Percentiles rank a stretch among this genome's conserved stretches.
These are phyloP conservation scores for Coemansia sp. DNA, from an alignment of 192 early-diverging fungal species.

Conservation along the genomic window DNA sequence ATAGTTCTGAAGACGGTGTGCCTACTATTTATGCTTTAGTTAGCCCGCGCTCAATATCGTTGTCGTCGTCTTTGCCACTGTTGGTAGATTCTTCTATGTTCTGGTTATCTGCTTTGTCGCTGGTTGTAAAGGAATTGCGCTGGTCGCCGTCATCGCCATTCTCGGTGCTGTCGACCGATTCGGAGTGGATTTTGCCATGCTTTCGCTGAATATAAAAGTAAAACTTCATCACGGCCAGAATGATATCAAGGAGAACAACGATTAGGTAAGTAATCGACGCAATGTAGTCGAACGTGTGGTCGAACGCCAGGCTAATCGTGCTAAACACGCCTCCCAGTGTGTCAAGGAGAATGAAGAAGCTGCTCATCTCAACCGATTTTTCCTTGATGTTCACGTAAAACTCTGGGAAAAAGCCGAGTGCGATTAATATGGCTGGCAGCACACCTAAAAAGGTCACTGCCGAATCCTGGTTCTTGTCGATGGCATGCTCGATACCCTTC, in stretches of 20 bases:
- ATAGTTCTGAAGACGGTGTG: no score
- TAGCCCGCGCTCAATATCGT: background rate
- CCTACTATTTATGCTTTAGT: background rate
- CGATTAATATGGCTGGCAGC: constrained; percentile 47
- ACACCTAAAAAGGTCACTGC: constrained; percentile 42
- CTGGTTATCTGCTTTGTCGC: background rate
- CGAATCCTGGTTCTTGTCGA: constrained; percentile 17
- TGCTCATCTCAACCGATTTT: constrained; percentile 50
- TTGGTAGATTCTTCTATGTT: background rate
- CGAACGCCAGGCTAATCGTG: constrained; percentile 50
- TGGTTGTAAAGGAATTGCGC: background rate
- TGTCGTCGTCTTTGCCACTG: background rate
- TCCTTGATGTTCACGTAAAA: constrained; percentile 51
- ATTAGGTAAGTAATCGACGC: constrained; percentile 52
- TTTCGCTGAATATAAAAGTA: constrained; percentile 37
- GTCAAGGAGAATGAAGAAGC: constrained; percentile 46
- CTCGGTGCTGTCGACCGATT: background rate
- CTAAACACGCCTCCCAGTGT: constrained; percentile 45
- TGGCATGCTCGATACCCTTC: constrained; percentile 34
- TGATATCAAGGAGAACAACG: constrained; percentile 44
- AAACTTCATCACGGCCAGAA: constrained; percentile 45
- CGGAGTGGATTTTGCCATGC: constrained; percentile 8
- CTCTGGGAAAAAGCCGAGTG: constrained; percentile 50
- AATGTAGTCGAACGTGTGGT: constrained; percentile 50
- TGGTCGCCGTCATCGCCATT: background rate